Evolutionary conservation across 2,329 filamentous ascomycete genomes (phyloP), one percentile per base, ranked within the genome.

Genomic region (Biscogniauxia marginata): DNA sequence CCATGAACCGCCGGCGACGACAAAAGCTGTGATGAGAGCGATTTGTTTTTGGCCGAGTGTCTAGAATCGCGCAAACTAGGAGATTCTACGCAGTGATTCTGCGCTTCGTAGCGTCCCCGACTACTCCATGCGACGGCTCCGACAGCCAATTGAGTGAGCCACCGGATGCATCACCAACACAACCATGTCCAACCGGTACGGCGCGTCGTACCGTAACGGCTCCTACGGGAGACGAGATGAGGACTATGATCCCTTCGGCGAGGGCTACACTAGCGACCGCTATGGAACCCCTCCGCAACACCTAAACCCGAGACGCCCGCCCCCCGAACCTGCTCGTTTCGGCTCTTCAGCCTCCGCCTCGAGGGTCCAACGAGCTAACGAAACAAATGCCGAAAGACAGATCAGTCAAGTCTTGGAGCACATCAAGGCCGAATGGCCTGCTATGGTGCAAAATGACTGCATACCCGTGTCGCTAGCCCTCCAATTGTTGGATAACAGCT

Each of bases 391-490:
- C 53, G 81, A 84, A 71, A 74, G 79, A 49, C 80, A 84, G 69
- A 84, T 85, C 57, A 74, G 75, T 50, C 79, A 84, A 65, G 84
- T 96, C 2, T 79, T 98, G 49, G 86, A 91, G 63, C 86, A 90
- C 64, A 96, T 99, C 68, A 87, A 93, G 70, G 78, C 83, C 55
- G 91, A 96, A 70, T 99, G 95, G 93, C 88, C 90, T 46, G 89
- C 92, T 64, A 95, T 99, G 89, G 91, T 90, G 62, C 83, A 89
- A 65, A 88, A 88, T 60, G 88, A 95, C 69, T 97, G 93, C 70
- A 85, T 97, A 25, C 95, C 95, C 2, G 91, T 98, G 34, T 93
- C 98, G 73, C 84, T 97, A 52, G 91, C 93, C n/a, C 81, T 99
- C 48, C 93, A 97, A 74, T 81, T 99, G 61, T 90, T 98, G 77